Percentiles rank a stretch among this genome's conserved stretches.
Conservation (phyloP, 2,329 filamentous ascomycete species). For the Rosellinia necatrix region DNA sequence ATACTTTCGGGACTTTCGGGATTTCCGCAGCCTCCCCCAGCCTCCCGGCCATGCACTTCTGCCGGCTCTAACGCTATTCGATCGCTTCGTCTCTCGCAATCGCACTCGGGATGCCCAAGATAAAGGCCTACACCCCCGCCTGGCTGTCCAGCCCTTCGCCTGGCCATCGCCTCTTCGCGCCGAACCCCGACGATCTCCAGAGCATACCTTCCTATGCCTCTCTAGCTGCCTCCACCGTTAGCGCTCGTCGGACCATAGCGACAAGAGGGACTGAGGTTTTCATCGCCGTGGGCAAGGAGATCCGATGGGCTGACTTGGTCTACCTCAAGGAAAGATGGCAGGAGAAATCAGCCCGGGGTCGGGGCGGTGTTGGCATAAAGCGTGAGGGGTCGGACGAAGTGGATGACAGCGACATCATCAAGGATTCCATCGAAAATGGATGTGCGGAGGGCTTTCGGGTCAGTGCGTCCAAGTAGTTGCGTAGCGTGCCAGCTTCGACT, state of each 20-base stretch:
- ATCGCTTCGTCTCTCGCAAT: conserved; percentile 31
- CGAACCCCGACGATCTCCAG: conserved; percentile 47
- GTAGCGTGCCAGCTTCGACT: conserved; percentile 5
- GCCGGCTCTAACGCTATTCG: conserved; percentile 16
- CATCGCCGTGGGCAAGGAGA: conserved; percentile 83
- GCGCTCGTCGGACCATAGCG: conserved; percentile 72
- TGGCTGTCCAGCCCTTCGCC: conserved; percentile 83
- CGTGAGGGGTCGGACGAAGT: conserved; percentile 50
- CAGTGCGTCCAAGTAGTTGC: conserved; percentile 20
- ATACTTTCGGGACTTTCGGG: conserved; percentile 3
- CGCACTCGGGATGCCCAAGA: conserved; percentile 71
- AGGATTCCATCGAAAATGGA: conserved; percentile 36
- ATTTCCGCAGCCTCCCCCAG: conserved; percentile 12
- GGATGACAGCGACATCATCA: conserved; percentile 39
- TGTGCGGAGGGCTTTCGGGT: conserved; percentile 54
- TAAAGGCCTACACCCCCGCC: conserved; percentile 81
- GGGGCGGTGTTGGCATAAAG: conserved; percentile 50
- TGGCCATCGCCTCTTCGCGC: conserved; percentile 77
- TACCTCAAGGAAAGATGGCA: conserved; percentile 71
- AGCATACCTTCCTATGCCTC: conserved; percentile 45
- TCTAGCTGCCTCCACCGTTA: conserved; percentile 43
- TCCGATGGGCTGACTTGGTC: conserved; percentile 87
- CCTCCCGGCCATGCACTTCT: conserved; percentile 36
- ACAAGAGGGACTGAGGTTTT: conserved; percentile 86
- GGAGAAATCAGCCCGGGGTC: conserved; percentile 44